Conservation (phyloP, 2,329 filamentous ascomycete genomes). For the Rachicladosporium sp. region DNA sequence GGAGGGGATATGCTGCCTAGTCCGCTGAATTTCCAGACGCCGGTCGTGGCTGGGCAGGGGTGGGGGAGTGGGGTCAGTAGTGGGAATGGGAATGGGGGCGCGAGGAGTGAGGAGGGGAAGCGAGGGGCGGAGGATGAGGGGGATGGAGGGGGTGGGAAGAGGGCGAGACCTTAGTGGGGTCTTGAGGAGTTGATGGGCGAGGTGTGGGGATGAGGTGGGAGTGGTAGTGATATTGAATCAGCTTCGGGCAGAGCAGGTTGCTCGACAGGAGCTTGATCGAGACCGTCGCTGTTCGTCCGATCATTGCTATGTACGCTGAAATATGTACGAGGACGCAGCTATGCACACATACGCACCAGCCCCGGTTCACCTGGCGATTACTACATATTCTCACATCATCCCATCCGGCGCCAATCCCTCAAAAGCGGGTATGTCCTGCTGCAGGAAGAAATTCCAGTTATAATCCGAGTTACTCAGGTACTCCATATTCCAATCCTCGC, state of each 20-base stretch:
- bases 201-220: too few relatives aligned
- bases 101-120: slow-evolving; percentile 29
- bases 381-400: slow-evolving; percentile 13
- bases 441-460: slow-evolving; percentile 23
- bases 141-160: slow-evolving; percentile 9
- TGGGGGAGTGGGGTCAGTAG: slow-evolving; percentile 23
- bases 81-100: slow-evolving; percentile 28
- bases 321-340: too few relatives aligned
- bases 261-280: too few relatives aligned
- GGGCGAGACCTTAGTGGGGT: slow-evolving; percentile 6
- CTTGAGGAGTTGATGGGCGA: too few relatives aligned
- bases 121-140: slow-evolving; percentile 15
- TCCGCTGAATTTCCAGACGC: slow-evolving; percentile 85
- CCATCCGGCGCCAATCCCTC: slow-evolving; percentile 21
- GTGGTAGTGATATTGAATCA: too few relatives aligned
- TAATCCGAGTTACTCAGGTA: slow-evolving; percentile 20
- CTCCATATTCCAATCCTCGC: slow-evolving; percentile 23
- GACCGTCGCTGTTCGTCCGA: too few relatives aligned
- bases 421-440: slow-evolving; percentile 21
- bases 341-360: too few relatives aligned
- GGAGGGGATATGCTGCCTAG: slow-evolving; percentile 84
- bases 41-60: slow-evolving; percentile 37
- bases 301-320: too few relatives aligned
- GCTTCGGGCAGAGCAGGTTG: too few relatives aligned
- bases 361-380: too few relatives aligned